Conservation (phyloP, 2,329 filamentous ascomycete species). For the Epichloe aotearoae region DNA sequence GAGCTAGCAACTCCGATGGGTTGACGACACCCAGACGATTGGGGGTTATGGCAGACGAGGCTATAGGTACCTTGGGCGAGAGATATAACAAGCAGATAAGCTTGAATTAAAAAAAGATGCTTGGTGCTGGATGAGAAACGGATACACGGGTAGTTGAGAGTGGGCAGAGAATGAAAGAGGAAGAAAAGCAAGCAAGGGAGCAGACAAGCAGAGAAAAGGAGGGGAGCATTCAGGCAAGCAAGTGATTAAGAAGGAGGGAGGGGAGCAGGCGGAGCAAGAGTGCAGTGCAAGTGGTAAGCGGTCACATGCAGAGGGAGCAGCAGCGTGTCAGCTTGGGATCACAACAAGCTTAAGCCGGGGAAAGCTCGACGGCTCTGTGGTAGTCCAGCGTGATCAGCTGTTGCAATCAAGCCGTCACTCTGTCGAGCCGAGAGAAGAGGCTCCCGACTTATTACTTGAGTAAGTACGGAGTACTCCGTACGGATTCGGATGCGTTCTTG, state of each 20-base stretch:
- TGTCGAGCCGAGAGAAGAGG: background rate
- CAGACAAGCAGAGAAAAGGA: background rate
- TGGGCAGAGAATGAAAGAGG: constrained; percentile 1
- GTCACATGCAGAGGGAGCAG: background rate
- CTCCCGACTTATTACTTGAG: too few relatives aligned
- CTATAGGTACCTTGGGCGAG: constrained; percentile 2
- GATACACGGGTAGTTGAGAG: constrained; percentile 3
- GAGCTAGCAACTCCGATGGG: background rate
- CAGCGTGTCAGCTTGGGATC: background rate
- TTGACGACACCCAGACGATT: background rate
- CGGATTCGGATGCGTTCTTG: too few relatives aligned
- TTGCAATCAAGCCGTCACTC: too few relatives aligned
- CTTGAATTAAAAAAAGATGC: constrained; percentile 5
- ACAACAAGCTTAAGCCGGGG: background rate
- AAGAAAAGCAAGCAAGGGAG: constrained; percentile 2
- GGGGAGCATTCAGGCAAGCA: constrained; percentile 3
- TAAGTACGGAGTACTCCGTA: too few relatives aligned
- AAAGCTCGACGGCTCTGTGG: background rate
- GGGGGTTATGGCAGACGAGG: background rate
- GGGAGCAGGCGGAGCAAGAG: background rate
- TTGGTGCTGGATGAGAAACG: constrained; percentile 3
- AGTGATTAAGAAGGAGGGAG: constrained; percentile 3
- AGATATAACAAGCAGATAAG: constrained; percentile 3
- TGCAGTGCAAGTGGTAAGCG: too few relatives aligned
- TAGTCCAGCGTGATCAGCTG: too few relatives aligned